Conservation (phyloP, 2,329 filamentous ascomycete genomes). For the Colletotrichum orbiculare region DNA sequence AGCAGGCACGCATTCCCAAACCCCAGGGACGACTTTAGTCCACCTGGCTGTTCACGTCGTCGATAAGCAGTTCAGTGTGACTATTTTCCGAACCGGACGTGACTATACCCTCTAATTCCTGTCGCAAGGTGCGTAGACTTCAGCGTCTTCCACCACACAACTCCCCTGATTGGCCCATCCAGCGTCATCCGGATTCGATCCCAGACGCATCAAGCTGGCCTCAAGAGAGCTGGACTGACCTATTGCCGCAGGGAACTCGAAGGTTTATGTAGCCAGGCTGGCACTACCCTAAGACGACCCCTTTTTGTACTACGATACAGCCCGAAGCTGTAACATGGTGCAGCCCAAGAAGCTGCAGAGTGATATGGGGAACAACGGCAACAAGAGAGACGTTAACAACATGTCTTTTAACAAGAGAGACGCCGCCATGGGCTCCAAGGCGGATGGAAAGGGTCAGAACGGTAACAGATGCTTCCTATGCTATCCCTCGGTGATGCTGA, state of each 20-base stretch:
- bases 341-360: constrained; percentile 34
- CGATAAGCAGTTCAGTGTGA: constrained; percentile 17
- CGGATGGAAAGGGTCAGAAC: constrained; percentile 51
- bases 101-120: constrained; percentile 28
- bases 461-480: constrained; percentile 44
- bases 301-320: constrained; percentile 31
- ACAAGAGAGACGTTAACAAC: constrained; percentile 36
- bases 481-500: constrained; percentile 21
- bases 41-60: constrained; percentile 16
- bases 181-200: background rate
- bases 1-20: constrained; percentile 20
- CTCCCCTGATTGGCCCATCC: background rate
- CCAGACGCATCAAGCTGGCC: background rate
- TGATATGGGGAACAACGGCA: constrained; percentile 33
- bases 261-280: constrained; percentile 31
- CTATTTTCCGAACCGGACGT: constrained; percentile 23
- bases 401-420: constrained; percentile 56
- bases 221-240: constrained; percentile 19
- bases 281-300: constrained; percentile 27
- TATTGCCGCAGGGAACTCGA: constrained; percentile 23
- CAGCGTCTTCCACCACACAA: constrained; percentile 3
- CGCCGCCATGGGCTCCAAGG: constrained; percentile 45
- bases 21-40: constrained; percentile 17
- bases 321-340: constrained; percentile 27
- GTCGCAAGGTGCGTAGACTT: constrained; percentile 31